Evolutionary conservation across 495 filamentous ascomycete species (phyloP), one percentile per base, ranked within the genome.

Genomic region (Penicillium simplicissimum): DNA sequence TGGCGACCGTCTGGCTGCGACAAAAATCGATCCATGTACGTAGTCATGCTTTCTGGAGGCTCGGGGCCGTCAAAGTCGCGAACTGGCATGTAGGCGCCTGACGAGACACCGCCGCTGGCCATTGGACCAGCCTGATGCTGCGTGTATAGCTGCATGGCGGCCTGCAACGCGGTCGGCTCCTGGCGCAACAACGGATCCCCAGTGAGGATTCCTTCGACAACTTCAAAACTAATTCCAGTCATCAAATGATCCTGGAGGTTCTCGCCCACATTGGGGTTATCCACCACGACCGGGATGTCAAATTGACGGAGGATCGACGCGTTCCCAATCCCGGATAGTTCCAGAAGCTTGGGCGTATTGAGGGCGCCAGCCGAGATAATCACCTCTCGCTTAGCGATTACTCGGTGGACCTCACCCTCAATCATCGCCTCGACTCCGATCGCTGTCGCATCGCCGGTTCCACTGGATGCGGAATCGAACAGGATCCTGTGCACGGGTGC

Each of bases 241-340:
- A 64, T 58, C 7, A 57, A 31, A 43, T 79, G 79, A 43, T 81
- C 76, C 45, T 72, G 69, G 38, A 79, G 71, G 43, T 80, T 79
- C 42, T 74, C 65, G 5, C 79, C 79, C 19, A 81, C 79, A 14
- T 65, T 70, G 2, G 59, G 62, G 40, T 72, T 72, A 19, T 74
- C 60, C 17, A 75, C 66, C 35, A 65, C 54, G 14, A 69, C 58
- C 36, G 73, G 63, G 62, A 76, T 78, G 25, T 70, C 68, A 25
- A 56, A 55, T n/a, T 55, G 49, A 13, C 59, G 17, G 3, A 65
- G 55, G n/a, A 59, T 55, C 38, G 47, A 43, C 15, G 33, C 13
- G 15, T 64, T 52, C 8, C 82, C 83, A 37, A 85, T 68, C 9
- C 83, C 83, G 8, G 81, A 84, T 7, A 83, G 65, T 64, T 84